Percentiles rank a stretch among this genome's conserved stretches.
phyloP scores from a whole-genome alignment of 768 basidiomycete genomes.

The Scleroderma citrinum region DNA sequence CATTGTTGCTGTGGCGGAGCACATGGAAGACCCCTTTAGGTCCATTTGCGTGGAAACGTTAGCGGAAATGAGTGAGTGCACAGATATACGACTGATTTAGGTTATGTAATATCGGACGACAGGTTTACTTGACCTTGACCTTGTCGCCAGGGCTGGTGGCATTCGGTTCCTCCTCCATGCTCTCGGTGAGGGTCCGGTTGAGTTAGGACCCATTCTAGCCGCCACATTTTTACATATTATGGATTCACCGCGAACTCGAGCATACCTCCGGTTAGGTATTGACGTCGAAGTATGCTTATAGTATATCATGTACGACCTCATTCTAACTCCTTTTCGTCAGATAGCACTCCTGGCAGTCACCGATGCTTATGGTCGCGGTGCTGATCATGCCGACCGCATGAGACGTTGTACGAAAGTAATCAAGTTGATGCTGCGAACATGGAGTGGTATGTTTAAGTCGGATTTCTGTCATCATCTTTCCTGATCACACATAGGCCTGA shows the following conservation, averaged over 20 bases:
- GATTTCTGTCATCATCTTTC: not conserved
- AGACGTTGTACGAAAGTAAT: constrained; percentile 72
- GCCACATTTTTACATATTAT: constrained; percentile 77
- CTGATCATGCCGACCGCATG: constrained; percentile 75
- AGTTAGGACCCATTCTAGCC: constrained; percentile 73
- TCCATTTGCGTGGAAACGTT: constrained; percentile 80
- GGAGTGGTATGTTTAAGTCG: constrained; percentile 67
- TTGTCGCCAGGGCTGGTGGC: constrained; percentile 75
- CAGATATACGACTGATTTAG: constrained; percentile 2
- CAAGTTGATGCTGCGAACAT: constrained; percentile 79
- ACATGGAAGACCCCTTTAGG: constrained; percentile 84
- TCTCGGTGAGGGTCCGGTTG: constrained; percentile 84
- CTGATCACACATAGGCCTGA: constrained; percentile 51
- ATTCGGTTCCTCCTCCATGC: constrained; percentile 82
- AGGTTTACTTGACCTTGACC: constrained; percentile 87
- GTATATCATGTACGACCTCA: not conserved
- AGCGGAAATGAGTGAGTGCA: constrained; percentile 74
- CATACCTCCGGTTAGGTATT: constrained; percentile 69
- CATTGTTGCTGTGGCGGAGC: constrained; percentile 90
- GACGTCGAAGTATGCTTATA: constrained; percentile 76
- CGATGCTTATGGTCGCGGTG: constrained; percentile 83
- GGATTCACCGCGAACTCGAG: constrained; percentile 79
- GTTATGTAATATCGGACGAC: constrained; percentile 7
- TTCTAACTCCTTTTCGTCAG: constrained; percentile 32
- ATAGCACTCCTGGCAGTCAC: constrained; percentile 86